Evolutionary conservation across 2,329 filamentous ascomycete species (phyloP), one percentile per base, ranked within the genome.

Genomic region (Aulographum hederae): DNA sequence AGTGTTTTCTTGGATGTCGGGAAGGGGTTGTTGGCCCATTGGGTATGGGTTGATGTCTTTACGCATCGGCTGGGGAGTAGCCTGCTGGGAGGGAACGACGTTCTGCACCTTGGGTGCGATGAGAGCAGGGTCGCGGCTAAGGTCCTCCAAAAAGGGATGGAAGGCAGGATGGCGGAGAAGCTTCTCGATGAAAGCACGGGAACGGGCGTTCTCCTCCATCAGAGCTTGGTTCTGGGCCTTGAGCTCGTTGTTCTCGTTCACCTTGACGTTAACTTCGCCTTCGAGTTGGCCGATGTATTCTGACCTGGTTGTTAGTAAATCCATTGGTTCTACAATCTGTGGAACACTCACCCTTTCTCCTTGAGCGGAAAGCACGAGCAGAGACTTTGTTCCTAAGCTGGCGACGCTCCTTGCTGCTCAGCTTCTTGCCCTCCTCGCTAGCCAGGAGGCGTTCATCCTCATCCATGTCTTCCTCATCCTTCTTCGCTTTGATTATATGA

Each of bases 331-430:
- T n/a, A n/a, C n/a, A 27, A 33, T 36, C 23, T 25, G 33, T 30
- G 3, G 17, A 28, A 23, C 28, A 48, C 67, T 65, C 73, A 94
- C 86, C 86, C 67, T 98, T 98, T 66, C 89, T 78, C 45, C 89
- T 69, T n/a, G 85, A 94, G 34, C 89, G 78, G 73, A 98, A 98
- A 32, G 86, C 86, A 43, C 89, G 81, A 39, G 89, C 89, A 26
- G 89, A 98, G 4, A 98, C 89, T 60, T 98, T 98, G 69, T 98
- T 98, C 40, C 89, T 73, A n/a, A 98, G 68, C 56, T 95, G 89
- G 42, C 89, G 76, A 37, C 89, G 76, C 58, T 95, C 85, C 61
- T 95, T 95, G 64, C 82, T 92, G 57, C 76, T 89, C n/a, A 98
- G 69, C 63, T 94, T 94, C 74, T 98, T 98, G 46, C 86, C 89